A percentile compares a stretch with the other conserved stretches of the same genome.
Conservation (phyloP, 805 yeast genomes). For the Saccharomycopsis selenospora region DNA sequence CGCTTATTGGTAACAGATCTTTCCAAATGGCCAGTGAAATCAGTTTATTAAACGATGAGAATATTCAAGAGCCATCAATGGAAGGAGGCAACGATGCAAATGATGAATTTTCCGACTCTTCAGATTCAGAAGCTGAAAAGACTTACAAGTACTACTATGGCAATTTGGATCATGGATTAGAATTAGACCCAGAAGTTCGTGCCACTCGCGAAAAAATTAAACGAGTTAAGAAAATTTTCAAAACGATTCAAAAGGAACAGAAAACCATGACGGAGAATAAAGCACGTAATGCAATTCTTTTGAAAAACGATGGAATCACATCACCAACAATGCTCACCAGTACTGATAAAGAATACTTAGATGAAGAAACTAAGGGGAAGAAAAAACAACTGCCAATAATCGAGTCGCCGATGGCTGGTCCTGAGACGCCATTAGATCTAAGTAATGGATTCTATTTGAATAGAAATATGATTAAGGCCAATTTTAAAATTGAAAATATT, state of each 20-base stretch:
- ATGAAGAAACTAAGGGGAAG: neutral
- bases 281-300: neutral
- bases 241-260: conserved; percentile 18
- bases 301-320: conserved; percentile 13
- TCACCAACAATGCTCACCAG: conserved; percentile 17
- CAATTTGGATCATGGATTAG: neutral
- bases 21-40: conserved; percentile 54
- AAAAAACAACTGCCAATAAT: neutral
- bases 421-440: conserved; percentile 7
- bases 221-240: conserved; percentile 13
- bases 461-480: conserved; percentile 36
- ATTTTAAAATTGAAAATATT: conserved; percentile 57
- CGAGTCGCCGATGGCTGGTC: conserved; percentile 12
- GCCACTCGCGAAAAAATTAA: conserved; percentile 11
- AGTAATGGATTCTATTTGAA: conserved; percentile 11
- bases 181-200: conserved; percentile 5
- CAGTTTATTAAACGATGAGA: conserved; percentile 27
- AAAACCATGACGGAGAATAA: conserved; percentile 7
- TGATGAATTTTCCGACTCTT: conserved; percentile 3
- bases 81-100: neutral
- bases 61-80: neutral
- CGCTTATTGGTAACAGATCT: conserved; percentile 53
- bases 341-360: conserved; percentile 3
- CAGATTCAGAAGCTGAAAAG: conserved; percentile 16
- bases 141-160: conserved; percentile 16